Evolutionary conservation across 352 stramenopile species (phyloP).

Genomic region (Globisporangium nodosum): DNA sequence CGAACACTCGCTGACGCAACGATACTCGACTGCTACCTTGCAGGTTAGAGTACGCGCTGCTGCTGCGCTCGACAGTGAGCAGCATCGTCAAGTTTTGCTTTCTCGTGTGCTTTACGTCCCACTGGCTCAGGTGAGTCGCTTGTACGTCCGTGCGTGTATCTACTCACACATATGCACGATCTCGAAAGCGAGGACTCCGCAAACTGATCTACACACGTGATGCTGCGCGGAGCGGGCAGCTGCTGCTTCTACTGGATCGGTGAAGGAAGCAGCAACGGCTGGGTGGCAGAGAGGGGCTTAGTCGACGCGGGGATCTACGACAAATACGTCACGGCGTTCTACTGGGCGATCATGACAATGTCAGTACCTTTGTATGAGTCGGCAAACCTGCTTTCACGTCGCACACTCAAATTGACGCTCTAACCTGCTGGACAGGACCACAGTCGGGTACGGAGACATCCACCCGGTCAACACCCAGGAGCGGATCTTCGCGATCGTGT

Average conservation of each 20-base stretch:
- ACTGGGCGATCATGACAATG: constrained; percentile 71
- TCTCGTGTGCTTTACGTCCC: constrained; percentile 60
- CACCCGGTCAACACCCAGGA: constrained; percentile 40
- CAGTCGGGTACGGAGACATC: constrained; percentile 55
- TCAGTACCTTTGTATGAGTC: constrained; percentile 19
- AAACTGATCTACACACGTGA: not conserved
- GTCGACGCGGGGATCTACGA: constrained; percentile 18
- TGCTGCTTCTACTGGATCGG: constrained; percentile 58
- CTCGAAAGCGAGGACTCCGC: not conserved
- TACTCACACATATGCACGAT: not conserved
- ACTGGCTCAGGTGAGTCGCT: constrained; percentile 41
- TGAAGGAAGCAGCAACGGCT: constrained; percentile 22
- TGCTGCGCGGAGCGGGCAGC: constrained; percentile 12
- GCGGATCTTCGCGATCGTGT: constrained; percentile 61
- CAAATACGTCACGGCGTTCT: constrained; percentile 57
- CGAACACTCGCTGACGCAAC: not conserved
- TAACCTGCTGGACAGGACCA: constrained; percentile 22
- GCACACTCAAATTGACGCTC: not conserved
- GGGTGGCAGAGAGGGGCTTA: constrained; percentile 38
- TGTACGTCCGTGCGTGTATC: not conserved
- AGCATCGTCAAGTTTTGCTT: constrained; percentile 63
- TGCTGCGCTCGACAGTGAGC: constrained; percentile 68
- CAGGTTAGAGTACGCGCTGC: constrained; percentile 35
- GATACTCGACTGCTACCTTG: not conserved
- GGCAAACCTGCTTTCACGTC: not conserved